These are phyloP conservation scores for Leishmania braziliensis DNA, from an alignment of 208 protist species.

Conservation along the genomic window DNA sequence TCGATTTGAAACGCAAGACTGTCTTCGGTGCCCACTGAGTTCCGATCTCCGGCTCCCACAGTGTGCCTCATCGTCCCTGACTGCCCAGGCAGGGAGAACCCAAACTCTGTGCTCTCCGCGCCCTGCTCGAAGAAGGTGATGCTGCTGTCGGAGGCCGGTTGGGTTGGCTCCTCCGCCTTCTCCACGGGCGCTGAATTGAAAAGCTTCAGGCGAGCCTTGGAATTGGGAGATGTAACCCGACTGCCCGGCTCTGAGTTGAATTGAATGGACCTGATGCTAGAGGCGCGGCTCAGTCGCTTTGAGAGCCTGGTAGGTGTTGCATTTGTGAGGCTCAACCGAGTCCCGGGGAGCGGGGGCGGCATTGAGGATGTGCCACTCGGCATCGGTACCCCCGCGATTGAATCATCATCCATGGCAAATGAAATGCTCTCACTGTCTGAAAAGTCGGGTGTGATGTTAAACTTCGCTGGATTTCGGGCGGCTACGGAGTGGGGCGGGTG, in stretches of 20 bases:
- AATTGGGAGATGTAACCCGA: slow-evolving; percentile 5
- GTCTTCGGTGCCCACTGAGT: slow-evolving; percentile 18
- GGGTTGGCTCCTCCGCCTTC: slow-evolving; percentile 3
- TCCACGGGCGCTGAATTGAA: slow-evolving; percentile 7
- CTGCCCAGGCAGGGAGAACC: background rate
- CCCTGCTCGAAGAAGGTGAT: slow-evolving; percentile 33
- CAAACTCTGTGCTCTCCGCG: background rate
- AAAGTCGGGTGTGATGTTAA: slow-evolving; percentile 11
- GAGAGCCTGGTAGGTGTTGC: background rate
- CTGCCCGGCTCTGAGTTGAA: slow-evolving; percentile 26
- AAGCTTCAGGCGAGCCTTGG: background rate
- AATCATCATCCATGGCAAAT: slow-evolving; percentile 24
- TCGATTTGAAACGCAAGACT: slow-evolving; percentile 37
- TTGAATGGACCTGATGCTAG: slow-evolving; percentile 23
- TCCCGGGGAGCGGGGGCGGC: background rate
- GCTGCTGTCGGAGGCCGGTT: slow-evolving; percentile 30
- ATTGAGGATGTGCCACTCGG: background rate
- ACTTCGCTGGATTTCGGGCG: background rate
- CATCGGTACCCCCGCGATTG: slow-evolving; percentile 6
- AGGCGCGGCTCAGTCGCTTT: slow-evolving; percentile 1
- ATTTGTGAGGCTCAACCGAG: background rate
- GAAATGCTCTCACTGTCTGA: slow-evolving; percentile 36
- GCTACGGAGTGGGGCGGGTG: background rate
- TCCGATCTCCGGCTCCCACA: background rate
- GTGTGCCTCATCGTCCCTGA: background rate